phyloP scores from a whole-genome alignment of 306 rosid genomes.

The Vachellia pachyceras region DNA sequence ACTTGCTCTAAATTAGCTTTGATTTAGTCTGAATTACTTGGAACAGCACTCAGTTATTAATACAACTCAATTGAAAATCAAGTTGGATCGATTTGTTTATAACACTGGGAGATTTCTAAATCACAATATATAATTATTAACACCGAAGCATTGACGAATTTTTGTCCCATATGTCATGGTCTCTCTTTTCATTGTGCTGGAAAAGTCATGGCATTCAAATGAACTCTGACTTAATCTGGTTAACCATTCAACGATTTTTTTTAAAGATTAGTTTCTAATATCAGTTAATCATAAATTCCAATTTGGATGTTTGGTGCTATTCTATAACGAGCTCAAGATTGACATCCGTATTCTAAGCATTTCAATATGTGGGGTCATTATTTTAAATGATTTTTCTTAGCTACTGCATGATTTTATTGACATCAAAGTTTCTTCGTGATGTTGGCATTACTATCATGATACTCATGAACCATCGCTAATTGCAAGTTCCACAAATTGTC shows the following conservation, averaged over 20 bases:
- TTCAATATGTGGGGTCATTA: background rate
- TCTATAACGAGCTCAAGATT: background rate
- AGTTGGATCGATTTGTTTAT: slow-evolving; percentile 23
- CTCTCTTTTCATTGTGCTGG: slow-evolving; percentile 24
- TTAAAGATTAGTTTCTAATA: background rate
- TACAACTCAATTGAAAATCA: slow-evolving; percentile 15
- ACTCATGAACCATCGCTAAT: background rate
- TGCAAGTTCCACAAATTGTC: background rate
- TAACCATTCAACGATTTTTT: slow-evolving; percentile 4
- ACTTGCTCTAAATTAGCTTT: slow-evolving; percentile 26
- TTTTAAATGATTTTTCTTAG: slow-evolving; percentile 12
- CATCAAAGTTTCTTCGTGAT: background rate
- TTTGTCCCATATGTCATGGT: slow-evolving; percentile 21
- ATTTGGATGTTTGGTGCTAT: slow-evolving; percentile 2
- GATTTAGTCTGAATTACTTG: slow-evolving; percentile 5
- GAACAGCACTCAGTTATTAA: background rate
- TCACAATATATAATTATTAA: slow-evolving; percentile 19
- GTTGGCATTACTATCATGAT: background rate
- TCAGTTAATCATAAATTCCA: slow-evolving; percentile 3
- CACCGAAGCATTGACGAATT: slow-evolving; percentile 20
- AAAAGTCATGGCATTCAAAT: slow-evolving; percentile 2
- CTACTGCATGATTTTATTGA: slow-evolving; percentile 6
- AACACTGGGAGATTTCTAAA: slow-evolving; percentile 32
- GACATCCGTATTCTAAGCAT: background rate
- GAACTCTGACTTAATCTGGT: slow-evolving; percentile 35